Evolutionary conservation across 495 filamentous ascomycete species (phyloP), one percentile per base, ranked within the genome.

Genomic region (Aspergillus nidulans): DNA sequence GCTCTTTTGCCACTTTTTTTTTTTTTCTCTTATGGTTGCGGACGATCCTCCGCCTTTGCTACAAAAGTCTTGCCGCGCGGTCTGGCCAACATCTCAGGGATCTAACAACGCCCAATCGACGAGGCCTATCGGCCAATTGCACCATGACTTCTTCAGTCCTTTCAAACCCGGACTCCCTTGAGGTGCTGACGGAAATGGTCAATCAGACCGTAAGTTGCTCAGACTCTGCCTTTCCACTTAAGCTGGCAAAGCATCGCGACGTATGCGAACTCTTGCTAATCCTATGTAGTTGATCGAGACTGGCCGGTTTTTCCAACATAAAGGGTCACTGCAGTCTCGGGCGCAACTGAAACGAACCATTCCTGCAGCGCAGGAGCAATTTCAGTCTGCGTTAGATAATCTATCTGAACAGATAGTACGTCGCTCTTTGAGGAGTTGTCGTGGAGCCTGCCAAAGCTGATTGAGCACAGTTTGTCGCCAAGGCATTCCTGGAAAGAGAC

Each of bases 391-490:
- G 6, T 58, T 81, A 44, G 78, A 81, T 62, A 70, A 72, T 24
- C 66, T 80, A 24, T 77, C 77, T 26, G 69, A 77, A 32, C 72
- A 81, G 52, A 81, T 81, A 61, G 78, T 81, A 67, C 41, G 78
- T 73, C 7, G 24, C 24, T 44, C 38, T 41, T 30, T 12, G n/a
- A 1, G 25, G 5, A 28, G 19, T 24, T 18, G 15, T 15, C 30
- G n/a, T 34, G 15, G 15, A 36, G 6, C 24, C 36, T 20, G 23
- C 15, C 9, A 25, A 20, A 43, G 44, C 63, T 70, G 38, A 73
- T 53, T 3, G 9, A 44, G 6, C 36, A 50, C 53, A 76, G 73
- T 75, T 76, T 40, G 73, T 77, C 36, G 75, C 75, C 20, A 77
- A 77, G 49, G 69, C 73, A 12, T 76, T 73, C 41, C 54, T 75